These are phyloP conservation scores for Phylloporus gajari DNA, from an alignment of 1,284 basidiomycete species.

Conservation along the genomic window DNA sequence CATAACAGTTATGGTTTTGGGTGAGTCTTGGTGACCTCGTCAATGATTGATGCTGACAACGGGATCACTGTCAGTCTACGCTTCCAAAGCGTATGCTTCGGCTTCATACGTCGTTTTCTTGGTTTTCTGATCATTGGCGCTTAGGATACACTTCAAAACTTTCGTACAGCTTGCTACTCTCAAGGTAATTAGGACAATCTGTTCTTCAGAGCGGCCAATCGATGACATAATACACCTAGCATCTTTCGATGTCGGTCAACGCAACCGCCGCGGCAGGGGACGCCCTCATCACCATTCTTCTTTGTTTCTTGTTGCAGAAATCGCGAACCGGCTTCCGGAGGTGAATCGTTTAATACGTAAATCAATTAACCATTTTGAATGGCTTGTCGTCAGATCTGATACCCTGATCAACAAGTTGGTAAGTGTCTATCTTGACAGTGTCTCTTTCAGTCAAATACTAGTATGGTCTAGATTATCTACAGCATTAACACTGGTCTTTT, in stretches of 20 bases:
- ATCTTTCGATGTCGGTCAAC: conserved; percentile 66
- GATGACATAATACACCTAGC: conserved; percentile 20
- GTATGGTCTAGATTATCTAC: conserved; percentile 53
- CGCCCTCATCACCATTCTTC: conserved; percentile 62
- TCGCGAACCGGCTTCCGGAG: conserved; percentile 68
- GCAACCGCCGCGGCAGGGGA: conserved; percentile 68
- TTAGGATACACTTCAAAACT: conserved; percentile 46
- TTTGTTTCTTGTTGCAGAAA: conserved; percentile 63
- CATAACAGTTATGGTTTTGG: conserved; percentile 27
- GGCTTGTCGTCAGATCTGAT: conserved; percentile 51
- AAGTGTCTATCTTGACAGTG: conserved; percentile 4
- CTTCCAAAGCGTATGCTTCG: conserved; percentile 50
- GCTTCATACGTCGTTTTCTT: background rate
- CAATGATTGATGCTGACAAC: conserved; percentile 8
- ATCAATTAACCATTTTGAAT: background rate
- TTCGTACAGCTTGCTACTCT: conserved; percentile 50
- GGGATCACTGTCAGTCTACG: conserved; percentile 47
- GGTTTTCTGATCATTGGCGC: conserved; percentile 20
- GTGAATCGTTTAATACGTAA: conserved; percentile 37
- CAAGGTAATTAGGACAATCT: conserved; percentile 34
- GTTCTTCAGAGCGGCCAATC: background rate
- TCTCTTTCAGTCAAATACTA: background rate
- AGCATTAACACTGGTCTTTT: conserved; percentile 61
- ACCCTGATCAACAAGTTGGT: conserved; percentile 60
- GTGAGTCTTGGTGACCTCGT: conserved; percentile 26